Conservation (phyloP, 306 rosid species). For the Arachis hypogaea region DNA sequence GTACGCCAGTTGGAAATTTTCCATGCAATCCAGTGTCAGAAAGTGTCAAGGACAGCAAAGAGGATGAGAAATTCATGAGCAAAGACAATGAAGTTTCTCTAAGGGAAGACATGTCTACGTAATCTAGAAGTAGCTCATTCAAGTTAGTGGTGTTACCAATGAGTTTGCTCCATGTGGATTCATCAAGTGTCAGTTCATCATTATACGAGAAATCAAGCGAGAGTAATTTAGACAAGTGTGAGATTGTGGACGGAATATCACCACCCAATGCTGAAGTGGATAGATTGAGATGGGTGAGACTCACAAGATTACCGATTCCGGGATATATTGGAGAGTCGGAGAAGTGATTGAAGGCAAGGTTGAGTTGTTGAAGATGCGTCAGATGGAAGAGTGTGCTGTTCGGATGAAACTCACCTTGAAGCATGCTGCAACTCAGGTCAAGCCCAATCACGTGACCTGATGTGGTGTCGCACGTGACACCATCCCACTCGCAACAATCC, state of each 20-base stretch:
- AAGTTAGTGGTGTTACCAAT: constrained; percentile 30
- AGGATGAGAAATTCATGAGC: constrained; percentile 36
- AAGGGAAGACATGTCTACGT: background rate
- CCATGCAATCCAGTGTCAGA: fast-evolving
- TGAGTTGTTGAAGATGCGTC: constrained; percentile 28
- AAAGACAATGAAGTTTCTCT: constrained; percentile 13
- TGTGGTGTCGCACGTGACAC: constrained; percentile 17
- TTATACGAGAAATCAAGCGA: constrained; percentile 32
- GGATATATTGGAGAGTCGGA: background rate
- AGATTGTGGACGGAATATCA: constrained; percentile 37
- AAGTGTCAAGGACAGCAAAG: constrained; percentile 31
- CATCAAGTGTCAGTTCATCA: background rate
- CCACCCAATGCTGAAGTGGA: background rate
- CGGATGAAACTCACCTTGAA: constrained; percentile 11
- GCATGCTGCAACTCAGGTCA: constrained; percentile 10
- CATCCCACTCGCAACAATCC: constrained; percentile 33
- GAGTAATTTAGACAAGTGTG: constrained; percentile 40
- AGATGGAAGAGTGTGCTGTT: constrained; percentile 25
- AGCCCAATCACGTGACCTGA: constrained; percentile 32
- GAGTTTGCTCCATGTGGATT: constrained; percentile 33
- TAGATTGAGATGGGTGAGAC: constrained; percentile 25
- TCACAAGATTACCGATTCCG: constrained; percentile 26
- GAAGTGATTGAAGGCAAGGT: constrained; percentile 35
- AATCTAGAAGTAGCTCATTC: background rate
- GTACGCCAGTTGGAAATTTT: background rate